These are phyloP conservation scores for Cystoderma amianthinum DNA, from an alignment of 768 basidiomycete genomes.

Conservation along the genomic window DNA sequence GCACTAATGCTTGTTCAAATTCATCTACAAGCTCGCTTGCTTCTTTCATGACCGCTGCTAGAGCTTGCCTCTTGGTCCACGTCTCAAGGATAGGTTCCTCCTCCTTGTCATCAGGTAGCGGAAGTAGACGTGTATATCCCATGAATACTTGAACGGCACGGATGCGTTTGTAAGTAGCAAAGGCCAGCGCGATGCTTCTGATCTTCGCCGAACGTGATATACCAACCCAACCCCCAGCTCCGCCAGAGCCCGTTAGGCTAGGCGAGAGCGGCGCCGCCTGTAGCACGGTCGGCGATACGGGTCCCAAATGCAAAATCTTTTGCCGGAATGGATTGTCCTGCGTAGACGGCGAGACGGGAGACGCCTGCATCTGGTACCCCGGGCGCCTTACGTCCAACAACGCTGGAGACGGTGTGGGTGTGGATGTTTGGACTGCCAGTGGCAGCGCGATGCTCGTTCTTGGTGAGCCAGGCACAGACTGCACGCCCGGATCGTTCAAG, in stretches of 20 bases:
- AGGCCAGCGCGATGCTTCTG: slow-evolving; percentile 43
- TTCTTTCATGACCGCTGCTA: slow-evolving; percentile 47
- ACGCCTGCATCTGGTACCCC: slow-evolving; percentile 20
- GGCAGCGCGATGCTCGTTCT: not conserved
- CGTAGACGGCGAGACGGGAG: slow-evolving; percentile 19
- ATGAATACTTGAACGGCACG: slow-evolving; percentile 54
- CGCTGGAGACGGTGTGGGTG: slow-evolving; percentile 6
- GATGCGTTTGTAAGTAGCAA: slow-evolving; percentile 53
- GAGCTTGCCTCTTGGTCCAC: slow-evolving; percentile 50
- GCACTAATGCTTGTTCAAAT: slow-evolving; percentile 37
- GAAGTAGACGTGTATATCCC: slow-evolving; percentile 52
- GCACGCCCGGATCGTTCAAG: no score
- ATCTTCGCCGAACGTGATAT: slow-evolving; percentile 35
- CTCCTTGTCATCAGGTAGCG: slow-evolving; percentile 21
- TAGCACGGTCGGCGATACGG: not conserved
- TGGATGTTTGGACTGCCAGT: not conserved
- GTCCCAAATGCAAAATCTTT: slow-evolving; percentile 55
- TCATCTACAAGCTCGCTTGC: slow-evolving; percentile 53
- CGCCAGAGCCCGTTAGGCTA: not conserved
- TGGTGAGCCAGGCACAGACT: slow-evolving; percentile 1
- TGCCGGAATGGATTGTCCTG: slow-evolving; percentile 21
- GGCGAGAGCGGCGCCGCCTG: not conserved
- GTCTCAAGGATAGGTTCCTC: slow-evolving; percentile 12
- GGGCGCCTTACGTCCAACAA: slow-evolving; percentile 14
- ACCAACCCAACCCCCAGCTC: not conserved